A percentile compares a stretch with the other conserved stretches of the same genome.
Conservation (phyloP, 2,329 filamentous ascomycete species). For the Rhynchosporium agropyri region DNA sequence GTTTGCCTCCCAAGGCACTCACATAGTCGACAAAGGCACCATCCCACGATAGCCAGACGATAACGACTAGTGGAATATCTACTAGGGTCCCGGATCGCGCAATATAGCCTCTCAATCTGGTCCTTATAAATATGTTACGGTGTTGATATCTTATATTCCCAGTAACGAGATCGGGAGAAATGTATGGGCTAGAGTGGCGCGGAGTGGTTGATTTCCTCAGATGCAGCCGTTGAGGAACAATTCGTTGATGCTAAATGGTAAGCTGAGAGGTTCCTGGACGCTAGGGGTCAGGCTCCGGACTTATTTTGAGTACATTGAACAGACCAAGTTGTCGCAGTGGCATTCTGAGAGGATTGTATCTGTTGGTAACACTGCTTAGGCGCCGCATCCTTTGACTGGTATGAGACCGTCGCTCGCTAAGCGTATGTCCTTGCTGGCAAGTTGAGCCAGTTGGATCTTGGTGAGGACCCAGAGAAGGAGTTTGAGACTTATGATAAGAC, state of each 20-base stretch:
- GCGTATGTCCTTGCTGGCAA: constrained; percentile 61
- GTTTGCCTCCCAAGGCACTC: not conserved
- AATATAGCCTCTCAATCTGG: constrained; percentile 13
- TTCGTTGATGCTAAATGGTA: not conserved
- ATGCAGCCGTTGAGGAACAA: not conserved
- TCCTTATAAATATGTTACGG: constrained; percentile 15
- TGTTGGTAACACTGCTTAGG: constrained; percentile 57
- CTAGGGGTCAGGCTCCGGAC: not conserved
- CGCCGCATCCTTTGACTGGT: constrained; percentile 52
- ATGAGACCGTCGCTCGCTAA: constrained; percentile 52
- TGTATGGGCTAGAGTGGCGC: not conserved
- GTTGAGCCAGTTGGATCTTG: constrained; percentile 35
- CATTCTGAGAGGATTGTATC: constrained; percentile 50
- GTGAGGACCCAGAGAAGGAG: constrained; percentile 42
- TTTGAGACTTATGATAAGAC: constrained; percentile 36
- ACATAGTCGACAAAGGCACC: not conserved
- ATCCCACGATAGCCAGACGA: constrained; percentile 18
- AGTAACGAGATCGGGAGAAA: not conserved
- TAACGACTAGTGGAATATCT: constrained; percentile 24
- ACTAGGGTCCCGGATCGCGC: constrained; percentile 13
- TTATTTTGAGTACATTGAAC: constrained; percentile 24
- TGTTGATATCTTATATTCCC: constrained; percentile 20
- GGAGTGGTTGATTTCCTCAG: not conserved
- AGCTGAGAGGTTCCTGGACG: not conserved
- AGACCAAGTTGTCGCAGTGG: constrained; percentile 49